Evolutionary conservation across 225 moss, liverwort and hornwort genomes (phyloP).

Genomic region (Straminergon stramineum): DNA sequence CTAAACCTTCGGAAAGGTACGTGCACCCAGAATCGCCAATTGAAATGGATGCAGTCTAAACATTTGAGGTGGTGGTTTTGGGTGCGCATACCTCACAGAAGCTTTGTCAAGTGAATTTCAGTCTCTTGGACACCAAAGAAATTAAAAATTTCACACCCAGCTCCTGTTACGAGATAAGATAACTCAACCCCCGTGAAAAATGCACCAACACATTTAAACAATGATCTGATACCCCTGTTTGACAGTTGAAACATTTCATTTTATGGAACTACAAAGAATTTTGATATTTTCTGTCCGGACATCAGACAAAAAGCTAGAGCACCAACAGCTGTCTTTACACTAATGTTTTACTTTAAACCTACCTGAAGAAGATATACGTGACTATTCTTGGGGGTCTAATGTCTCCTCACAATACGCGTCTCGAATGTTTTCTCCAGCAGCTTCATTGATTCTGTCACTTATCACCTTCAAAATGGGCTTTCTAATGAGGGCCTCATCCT

Average conservation of each 20-base stretch:
- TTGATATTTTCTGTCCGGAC: neutral
- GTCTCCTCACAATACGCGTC: slow-evolving; percentile 63
- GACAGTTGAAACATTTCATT: neutral
- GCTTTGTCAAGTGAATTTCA: neutral
- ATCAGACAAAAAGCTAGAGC: neutral
- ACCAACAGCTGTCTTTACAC: neutral
- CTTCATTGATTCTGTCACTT: slow-evolving; percentile 82
- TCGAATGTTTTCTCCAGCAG: slow-evolving; percentile 46
- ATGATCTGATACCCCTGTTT: neutral
- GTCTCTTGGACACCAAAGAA: neutral
- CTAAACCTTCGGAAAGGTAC: neutral
- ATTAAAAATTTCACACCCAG: neutral
- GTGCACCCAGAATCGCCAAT: neutral
- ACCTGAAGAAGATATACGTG: neutral
- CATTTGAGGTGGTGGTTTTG: neutral
- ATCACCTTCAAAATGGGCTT: slow-evolving; percentile 88
- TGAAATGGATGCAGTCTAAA: neutral
- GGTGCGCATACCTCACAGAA: neutral
- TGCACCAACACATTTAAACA: neutral
- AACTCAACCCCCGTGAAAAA: neutral
- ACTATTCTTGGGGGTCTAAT: slow-evolving; percentile 32
- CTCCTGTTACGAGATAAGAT: neutral
- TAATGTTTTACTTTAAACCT: neutral
- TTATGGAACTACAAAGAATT: neutral
- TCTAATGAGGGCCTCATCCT: slow-evolving; percentile 59